phyloP scores from a whole-genome alignment of 2,329 filamentous ascomycete species.

The Metarhizium guizhouense region DNA sequence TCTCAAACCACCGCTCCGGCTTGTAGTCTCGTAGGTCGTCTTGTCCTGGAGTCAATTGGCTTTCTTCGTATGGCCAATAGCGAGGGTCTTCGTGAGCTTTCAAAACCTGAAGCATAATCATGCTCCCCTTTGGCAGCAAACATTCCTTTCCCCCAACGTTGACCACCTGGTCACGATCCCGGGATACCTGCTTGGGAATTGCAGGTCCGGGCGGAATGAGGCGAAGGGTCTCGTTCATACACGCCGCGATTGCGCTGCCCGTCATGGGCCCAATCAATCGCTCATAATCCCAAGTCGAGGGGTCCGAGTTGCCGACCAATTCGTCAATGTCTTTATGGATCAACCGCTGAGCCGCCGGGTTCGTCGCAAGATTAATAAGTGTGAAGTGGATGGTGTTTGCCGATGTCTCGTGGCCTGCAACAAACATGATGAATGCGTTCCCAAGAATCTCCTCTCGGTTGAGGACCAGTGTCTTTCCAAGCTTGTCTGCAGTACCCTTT shows the following conservation, averaged over 20 bases:
- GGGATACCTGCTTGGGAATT: slow-evolving; percentile 58
- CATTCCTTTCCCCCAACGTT: slow-evolving; percentile 48
- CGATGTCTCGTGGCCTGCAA: slow-evolving; percentile 76
- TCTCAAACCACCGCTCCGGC: slow-evolving; percentile 63
- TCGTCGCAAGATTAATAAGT: slow-evolving; percentile 57
- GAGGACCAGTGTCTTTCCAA: slow-evolving; percentile 28
- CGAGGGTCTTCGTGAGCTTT: slow-evolving; percentile 59
- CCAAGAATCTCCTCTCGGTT: slow-evolving; percentile 59
- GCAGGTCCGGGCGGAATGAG: slow-evolving; percentile 61
- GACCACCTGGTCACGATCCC: slow-evolving; percentile 44
- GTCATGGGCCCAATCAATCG: slow-evolving; percentile 55
- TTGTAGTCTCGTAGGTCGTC: slow-evolving; percentile 59
- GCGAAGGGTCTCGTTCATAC: slow-evolving; percentile 70
- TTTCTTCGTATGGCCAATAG: slow-evolving; percentile 54
- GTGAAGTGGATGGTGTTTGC: slow-evolving; percentile 68
- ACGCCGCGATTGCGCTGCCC: slow-evolving; percentile 61
- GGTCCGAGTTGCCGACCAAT: slow-evolving; percentile 50
- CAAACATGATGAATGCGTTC: slow-evolving; percentile 59
- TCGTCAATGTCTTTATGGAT: slow-evolving; percentile 62
- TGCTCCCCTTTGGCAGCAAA: slow-evolving; percentile 45
- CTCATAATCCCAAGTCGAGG: slow-evolving; percentile 63
- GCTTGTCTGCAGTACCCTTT: slow-evolving; percentile 16
- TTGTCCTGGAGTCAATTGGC: slow-evolving; percentile 29
- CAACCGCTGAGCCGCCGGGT: slow-evolving; percentile 52
- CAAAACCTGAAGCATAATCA: slow-evolving; percentile 47